phyloP scores from a whole-genome alignment of 78 protist genomes.

The Acrasis kona region DNA sequence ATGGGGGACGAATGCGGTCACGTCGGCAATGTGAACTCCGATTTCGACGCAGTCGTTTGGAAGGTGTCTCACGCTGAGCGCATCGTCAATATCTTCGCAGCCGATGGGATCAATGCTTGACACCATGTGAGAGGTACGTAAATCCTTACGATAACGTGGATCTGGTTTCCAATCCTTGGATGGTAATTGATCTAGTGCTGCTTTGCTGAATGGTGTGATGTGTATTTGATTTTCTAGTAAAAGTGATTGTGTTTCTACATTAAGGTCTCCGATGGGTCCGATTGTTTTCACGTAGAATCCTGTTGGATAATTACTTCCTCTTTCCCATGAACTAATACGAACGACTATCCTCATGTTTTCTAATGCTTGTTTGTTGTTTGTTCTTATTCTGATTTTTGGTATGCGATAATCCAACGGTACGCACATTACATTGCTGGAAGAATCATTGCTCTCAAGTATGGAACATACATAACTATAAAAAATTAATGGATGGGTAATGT shows the following conservation, averaged over 20 bases:
- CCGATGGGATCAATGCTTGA: slow-evolving; percentile 77
- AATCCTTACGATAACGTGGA: not conserved
- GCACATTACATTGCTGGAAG: slow-evolving; percentile 12
- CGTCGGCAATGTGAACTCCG: slow-evolving; percentile 90
- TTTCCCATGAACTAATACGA: slow-evolving; percentile 51
- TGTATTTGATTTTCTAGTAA: slow-evolving; percentile 42
- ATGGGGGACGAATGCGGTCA: slow-evolving; percentile 57
- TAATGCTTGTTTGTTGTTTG: slow-evolving; percentile 23
- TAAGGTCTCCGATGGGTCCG: slow-evolving; percentile 45
- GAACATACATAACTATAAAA: too few relatives aligned
- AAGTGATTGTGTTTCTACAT: slow-evolving; percentile 31
- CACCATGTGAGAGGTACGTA: slow-evolving; percentile 9
- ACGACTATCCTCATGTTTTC: slow-evolving; percentile 36
- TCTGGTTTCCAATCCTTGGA: not conserved
- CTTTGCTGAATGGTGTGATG: not conserved
- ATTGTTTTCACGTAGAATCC: slow-evolving; percentile 54
- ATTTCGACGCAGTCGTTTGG: slow-evolving; percentile 32
- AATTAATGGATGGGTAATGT: not conserved
- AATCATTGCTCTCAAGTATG: not conserved
- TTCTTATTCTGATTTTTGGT: slow-evolving; percentile 42
- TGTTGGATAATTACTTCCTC: slow-evolving; percentile 28
- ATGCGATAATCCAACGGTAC: slow-evolving; percentile 38
- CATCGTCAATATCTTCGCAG: slow-evolving; percentile 96
- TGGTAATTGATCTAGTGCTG: slow-evolving; percentile 15
- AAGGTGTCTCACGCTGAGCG: slow-evolving; percentile 57